Evolutionary conservation across 768 basidiomycete species (phyloP).

Genomic region (Lactarius sanguifluus): DNA sequence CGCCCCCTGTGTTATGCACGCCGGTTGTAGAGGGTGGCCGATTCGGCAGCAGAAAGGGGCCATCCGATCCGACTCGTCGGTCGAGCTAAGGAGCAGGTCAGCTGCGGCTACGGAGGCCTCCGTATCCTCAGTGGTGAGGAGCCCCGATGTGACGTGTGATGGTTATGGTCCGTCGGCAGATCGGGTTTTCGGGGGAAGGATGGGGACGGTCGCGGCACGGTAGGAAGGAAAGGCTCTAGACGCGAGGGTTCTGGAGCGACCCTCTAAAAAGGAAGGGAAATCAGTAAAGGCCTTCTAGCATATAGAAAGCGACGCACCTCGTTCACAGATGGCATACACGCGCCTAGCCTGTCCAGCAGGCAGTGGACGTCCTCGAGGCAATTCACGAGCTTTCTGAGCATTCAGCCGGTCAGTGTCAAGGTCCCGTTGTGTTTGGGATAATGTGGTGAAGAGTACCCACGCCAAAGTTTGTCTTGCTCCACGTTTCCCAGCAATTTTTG

Average conservation of each 20-base stretch:
- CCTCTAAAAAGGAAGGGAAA: conserved; percentile 37
- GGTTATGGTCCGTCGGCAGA: conserved; percentile 11
- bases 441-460: conserved; percentile 8
- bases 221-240: background rate
- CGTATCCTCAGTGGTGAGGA: background rate
- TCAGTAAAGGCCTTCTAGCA: background rate
- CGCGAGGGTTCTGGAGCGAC: conserved; percentile 37
- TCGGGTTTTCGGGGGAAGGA: conserved; percentile 39
- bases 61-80: conserved; percentile 26
- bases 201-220: background rate
- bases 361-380: conserved; percentile 46
- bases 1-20: background rate
- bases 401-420: conserved; percentile 31
- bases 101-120: background rate
- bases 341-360: conserved; percentile 57
- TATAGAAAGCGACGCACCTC: conserved; percentile 42
- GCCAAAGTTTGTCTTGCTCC: conserved; percentile 13
- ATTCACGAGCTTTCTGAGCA: conserved; percentile 43
- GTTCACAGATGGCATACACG: conserved; percentile 50
- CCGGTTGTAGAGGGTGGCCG: background rate
- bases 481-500: conserved; percentile 19
- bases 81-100: conserved; percentile 17
- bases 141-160: conserved; percentile 29
- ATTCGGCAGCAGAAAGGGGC: conserved; percentile 35
- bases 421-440: background rate